Evolutionary conservation across 2,329 filamentous ascomycete species (phyloP).

Genomic region (Metarhizium humberi): DNA sequence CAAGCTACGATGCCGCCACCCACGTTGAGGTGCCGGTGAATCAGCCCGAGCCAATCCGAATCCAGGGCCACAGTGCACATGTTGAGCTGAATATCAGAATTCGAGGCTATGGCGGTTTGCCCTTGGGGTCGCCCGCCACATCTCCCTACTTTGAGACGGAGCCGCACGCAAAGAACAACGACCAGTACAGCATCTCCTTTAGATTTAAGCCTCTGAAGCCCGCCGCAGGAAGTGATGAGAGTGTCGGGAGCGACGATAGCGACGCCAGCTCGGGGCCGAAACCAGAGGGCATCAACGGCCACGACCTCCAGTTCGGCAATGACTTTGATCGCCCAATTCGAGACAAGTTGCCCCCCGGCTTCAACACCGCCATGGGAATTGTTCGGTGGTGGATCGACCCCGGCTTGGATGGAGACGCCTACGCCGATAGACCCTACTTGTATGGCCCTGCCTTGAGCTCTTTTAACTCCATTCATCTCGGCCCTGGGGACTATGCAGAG

Average conservation of each 20-base stretch:
- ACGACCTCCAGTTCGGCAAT: slow-evolving; percentile 83
- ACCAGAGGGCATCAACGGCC: slow-evolving; percentile 48
- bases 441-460: slow-evolving; percentile 75
- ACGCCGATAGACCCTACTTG: slow-evolving; percentile 76
- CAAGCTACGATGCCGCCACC: slow-evolving; percentile 61
- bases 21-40: slow-evolving; percentile 74
- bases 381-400: slow-evolving; percentile 90
- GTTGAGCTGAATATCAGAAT: slow-evolving; percentile 68
- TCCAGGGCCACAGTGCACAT: slow-evolving; percentile 56
- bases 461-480: slow-evolving; percentile 69
- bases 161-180: slow-evolving; percentile 54
- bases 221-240: background rate
- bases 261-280: slow-evolving; percentile 2
- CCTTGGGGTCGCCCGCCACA: slow-evolving; percentile 55
- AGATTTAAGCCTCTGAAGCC: slow-evolving; percentile 60
- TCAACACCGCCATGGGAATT: slow-evolving; percentile 73
- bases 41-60: slow-evolving; percentile 46
- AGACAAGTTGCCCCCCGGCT: slow-evolving; percentile 76
- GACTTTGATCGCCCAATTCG: slow-evolving; percentile 90
- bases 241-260: slow-evolving; percentile 4
- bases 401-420: slow-evolving; percentile 79
- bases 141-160: slow-evolving; percentile 69
- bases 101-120: slow-evolving; percentile 59
- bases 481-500: slow-evolving; percentile 38
- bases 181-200: slow-evolving; percentile 81